Evolutionary conservation across 805 yeast genomes (phyloP), one percentile per base, ranked within the genome.

Genomic region (Ogataea ramenticola): DNA sequence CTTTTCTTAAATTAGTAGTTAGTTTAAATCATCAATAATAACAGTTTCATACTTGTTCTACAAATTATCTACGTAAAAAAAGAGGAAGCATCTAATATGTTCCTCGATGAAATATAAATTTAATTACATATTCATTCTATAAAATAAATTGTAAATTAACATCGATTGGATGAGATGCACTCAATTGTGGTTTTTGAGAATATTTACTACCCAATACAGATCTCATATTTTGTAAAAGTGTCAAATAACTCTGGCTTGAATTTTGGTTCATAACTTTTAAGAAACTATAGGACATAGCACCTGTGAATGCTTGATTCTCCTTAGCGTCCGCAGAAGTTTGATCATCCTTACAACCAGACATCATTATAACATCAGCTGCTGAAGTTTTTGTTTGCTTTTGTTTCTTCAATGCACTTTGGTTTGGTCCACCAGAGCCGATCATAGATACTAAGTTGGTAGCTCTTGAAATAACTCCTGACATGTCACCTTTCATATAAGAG

Each of bases 281-380:
- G 54, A 83, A 83, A 3, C 89, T 77, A 60, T 75, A 81, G 3
- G 86, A 79, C 86, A 83, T 80, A 7, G 90, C 90, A 41, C 90
- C 90, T 0, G 88, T 81, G 27, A 77, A 72, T 19, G 64, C 65
- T 17, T 86, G 86, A 41, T 74, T 77, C 54, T 80, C 83, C 16
- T 65, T 65, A 1, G 90, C 80, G 60, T 83, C 90, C n/a, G 90
- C 90, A 40, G 80, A 74, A 0, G 90, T 83, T 64, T 83, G 90
- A 46, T 72, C 70, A 60, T 83, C 90, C 57, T 82, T 82, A 49
- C 89, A 83, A 2, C 90, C 90, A 8, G 84, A 76, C 43, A 83
- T 62, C 58, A 75, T 72, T 21, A 84, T 73, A 16, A 78, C 82
- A 60, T 83, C 90, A 3, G 86, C 85, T 0, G 86, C 74, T 1